Base-by-base conservation (phyloP, 2,329 filamentous ascomycete species). In the Volutella citrinella region DNA sequence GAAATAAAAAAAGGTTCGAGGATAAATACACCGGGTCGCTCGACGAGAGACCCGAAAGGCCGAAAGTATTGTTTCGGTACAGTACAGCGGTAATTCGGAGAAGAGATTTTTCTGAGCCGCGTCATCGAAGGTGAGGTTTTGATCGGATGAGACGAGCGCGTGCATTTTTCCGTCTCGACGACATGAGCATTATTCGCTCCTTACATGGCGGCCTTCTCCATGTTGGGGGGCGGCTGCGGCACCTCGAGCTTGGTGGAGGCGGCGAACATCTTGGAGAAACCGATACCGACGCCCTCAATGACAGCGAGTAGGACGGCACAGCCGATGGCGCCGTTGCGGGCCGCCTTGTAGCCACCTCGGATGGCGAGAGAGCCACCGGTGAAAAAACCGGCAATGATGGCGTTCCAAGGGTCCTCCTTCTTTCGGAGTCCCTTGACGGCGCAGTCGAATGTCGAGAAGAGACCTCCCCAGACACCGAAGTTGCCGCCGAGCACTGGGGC, bases 371-470 rank as follows among this genome's bases (percentile, higher is more conserved):
- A 80, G 51, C 93, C 93, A 56, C 89, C 90, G 5, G 93, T 97
- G 66, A 96, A 91, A 75, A 96, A 96, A 34, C 93, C 93, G 25
- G 91, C 93, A 52, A 91, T 94, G 62, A 98, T 97, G 56, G 90
- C 89, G 69, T 97, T 97, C 72, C 89, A 97, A 11, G 93, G 89
- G 62, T 97, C 93, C 65, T 98, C 93, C 82, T 96, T 97, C 75
- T 93, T 87, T 48, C 89, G 74, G 36, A 91, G 71, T 38, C 91
- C 91, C 75, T 97, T 98, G 43, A 96, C 86, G 15, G 90, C 86
- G 71, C 93, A 98, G 69, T 98, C 93, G 58, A 91, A 97, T 43
- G 88, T 94, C 54, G 82, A 88, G 74, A 97, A 97, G 38, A 97
- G 72, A 49, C 93, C 93, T 60, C 93, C 91, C 91, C 93, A 97